Base-by-base conservation (phyloP, 495 filamentous ascomycete genomes). In the Xylaria acuta region DNA sequence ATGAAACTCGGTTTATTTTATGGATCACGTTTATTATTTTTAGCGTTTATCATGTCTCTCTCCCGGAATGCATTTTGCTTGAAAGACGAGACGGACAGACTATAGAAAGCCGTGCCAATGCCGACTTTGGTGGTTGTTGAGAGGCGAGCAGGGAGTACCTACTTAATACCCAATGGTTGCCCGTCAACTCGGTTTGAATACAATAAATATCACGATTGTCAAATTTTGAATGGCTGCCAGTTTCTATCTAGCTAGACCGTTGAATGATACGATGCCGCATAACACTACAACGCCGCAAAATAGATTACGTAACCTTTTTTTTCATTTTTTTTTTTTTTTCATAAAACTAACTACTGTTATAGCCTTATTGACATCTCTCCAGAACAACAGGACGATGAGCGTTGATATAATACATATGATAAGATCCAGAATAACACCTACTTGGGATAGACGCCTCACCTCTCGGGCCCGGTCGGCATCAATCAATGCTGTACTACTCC, bases 21-120 rank as follows among this genome's bases (percentile, higher is more conserved):
- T 41, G 56, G 30, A 38, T 63, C 36, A 43, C 38, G 38, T 25
- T 43, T 27, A 16, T 60, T 34, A 60, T 60, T 38, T 20, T 25
- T 40, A 43, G 60, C 38, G 60, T 41, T 43, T 64, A 27, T 43
- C 11, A 8, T 43, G n/a, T 43, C 22, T 64, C 38, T 64, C 12
- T 64, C 54, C 30, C 11, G 32, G 38, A 38, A 18, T 8, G 22
- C 14, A 32, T 25, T 22, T 49, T 32, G 12, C 53, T 32, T 32
- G 27, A 54, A 49, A 54, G 51, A 56, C 14, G 9, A 32, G 27
- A 56, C 16, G 27, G 27, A 18, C 53, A 32, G 53, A 16, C 53
- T 27, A 63, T 63, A 71, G 49, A 53, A 27, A 71, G 69, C 58
- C 9, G 18, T 60, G 25, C 11, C n/a, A 49, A 38, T 38, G 58